Evolutionary conservation across 176 grass and related monocot species (phyloP), one percentile per base, ranked within the genome.

Genomic region (Triticum aestivum): DNA sequence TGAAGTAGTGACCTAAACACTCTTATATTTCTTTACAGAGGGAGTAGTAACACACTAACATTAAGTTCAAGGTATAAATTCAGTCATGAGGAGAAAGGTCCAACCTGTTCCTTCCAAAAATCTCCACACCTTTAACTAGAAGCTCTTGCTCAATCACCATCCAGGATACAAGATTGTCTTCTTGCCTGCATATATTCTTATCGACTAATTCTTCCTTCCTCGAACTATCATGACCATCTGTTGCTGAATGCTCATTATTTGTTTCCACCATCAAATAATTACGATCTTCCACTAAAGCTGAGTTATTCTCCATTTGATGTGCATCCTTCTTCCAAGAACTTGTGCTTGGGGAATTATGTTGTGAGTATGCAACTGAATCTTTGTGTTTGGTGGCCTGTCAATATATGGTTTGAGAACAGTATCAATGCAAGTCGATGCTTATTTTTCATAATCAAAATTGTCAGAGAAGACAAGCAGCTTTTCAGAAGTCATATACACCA

Each of bases 81-180:
- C 75, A 1, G n/a, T 66, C 29, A 76, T 56, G 30, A 79, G 39
- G 61, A 61, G 68, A 79, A 65, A 49, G 41, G 23, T 59, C 72
- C 59, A 87, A 92, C 97, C 97, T 96, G 74, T 96, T 96, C 85
- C 83, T 92, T 86, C 94, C 97, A 75, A 96, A 99, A 82, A 99
- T 94, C 80, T 96, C 94, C 65, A 99, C 78, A 89, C 97, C 97
- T 92, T 99, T 99, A 70, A 94, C 56, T 70, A 96, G 89, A 74
- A 99, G 93, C 15, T 89, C 89, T 87, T 94, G 90, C 86, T 99
- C 94, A 88, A 96, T 91, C 75, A 87, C 29, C 33, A 85, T 94
- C 97, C 97, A 99, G 8, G 90, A 91, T 81, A 71, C 74, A 78
- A 41, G 39, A 79, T 64, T 82, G 65, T 92, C 73, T 23, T 87